Conservation (phyloP, 495 filamentous ascomycete species). For the Astrocystis sublimbata region DNA sequence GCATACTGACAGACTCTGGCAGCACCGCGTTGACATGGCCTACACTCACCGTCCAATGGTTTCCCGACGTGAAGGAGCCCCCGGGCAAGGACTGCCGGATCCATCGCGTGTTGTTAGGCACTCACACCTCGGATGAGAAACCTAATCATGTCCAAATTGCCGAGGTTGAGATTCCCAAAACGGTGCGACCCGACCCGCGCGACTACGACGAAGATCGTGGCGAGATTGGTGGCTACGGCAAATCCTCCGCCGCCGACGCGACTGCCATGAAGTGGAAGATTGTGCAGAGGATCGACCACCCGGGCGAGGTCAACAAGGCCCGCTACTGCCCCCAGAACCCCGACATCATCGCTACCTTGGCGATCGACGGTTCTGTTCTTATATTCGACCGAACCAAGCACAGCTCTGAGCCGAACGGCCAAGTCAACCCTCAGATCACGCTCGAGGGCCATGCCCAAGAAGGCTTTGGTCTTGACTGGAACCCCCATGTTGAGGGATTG, state of each 20-base stretch:
- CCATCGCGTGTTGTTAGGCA: conserved; percentile 90
- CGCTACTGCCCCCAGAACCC: conserved; percentile 98
- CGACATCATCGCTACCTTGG: conserved; percentile 93
- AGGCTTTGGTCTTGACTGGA: conserved; percentile 96
- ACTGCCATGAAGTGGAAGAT: conserved; percentile 80
- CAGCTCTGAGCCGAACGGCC: conserved; percentile 66
- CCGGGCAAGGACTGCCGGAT: conserved; percentile 84
- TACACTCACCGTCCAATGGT: conserved; percentile 95
- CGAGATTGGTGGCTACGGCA: conserved; percentile 92
- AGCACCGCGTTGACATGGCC: conserved; percentile 97
- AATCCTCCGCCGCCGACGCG: conserved; percentile 53
- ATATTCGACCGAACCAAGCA: conserved; percentile 98
- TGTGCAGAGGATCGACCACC: conserved; percentile 93
- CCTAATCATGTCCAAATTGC: conserved; percentile 96
- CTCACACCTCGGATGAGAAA: conserved; percentile 84
- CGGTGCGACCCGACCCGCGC: conserved; percentile 64
- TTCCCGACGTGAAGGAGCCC: conserved; percentile 87
- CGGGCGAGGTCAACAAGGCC: conserved; percentile 97
- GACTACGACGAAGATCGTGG: conserved; percentile 91
- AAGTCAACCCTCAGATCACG: conserved; percentile 77
- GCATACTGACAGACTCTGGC: conserved; percentile 1
- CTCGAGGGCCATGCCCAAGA: conserved; percentile 83
- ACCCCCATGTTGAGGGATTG: conserved; percentile 75
- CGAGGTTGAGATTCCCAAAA: conserved; percentile 85
- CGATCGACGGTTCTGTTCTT: conserved; percentile 80